A percentile compares a stretch with the other conserved stretches of the same genome.
Evolutionary conservation across 2,329 filamentous ascomycete species (phyloP).

Genomic region (Corinectria fuckeliana): DNA sequence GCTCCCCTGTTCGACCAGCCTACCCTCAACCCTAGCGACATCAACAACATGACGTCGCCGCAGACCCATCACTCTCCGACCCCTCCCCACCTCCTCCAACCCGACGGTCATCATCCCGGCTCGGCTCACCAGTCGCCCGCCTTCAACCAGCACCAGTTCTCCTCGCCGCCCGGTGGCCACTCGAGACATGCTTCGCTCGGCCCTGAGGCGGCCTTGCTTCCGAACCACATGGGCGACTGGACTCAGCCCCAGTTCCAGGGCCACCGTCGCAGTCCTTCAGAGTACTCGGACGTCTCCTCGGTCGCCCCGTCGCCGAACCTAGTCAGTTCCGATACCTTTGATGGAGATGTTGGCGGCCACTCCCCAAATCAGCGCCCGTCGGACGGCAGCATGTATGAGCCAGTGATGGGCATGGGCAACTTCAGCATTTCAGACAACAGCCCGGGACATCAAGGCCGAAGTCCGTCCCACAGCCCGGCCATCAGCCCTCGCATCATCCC

Average conservation of each 20-base stretch:
- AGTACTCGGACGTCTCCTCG: constrained; percentile 89
- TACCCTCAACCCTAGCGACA: constrained; percentile 53
- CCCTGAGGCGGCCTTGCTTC: constrained; percentile 63
- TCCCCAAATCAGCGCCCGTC: constrained; percentile 82
- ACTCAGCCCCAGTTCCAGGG: constrained; percentile 70
- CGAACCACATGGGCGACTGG: constrained; percentile 61
- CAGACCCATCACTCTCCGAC: constrained; percentile 64
- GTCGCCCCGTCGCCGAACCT: constrained; percentile 85
- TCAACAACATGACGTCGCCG: constrained; percentile 61
- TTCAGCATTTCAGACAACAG: constrained; percentile 83
- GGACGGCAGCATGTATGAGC: constrained; percentile 76
- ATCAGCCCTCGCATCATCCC: constrained; percentile 68
- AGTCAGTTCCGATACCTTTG: constrained; percentile 78
- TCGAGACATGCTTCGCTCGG: constrained; percentile 64
- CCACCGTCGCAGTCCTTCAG: constrained; percentile 88
- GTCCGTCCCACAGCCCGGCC: constrained; percentile 77
- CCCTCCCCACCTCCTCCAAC: constrained; percentile 61
- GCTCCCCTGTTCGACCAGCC: constrained; percentile 64
- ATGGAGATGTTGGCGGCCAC: constrained; percentile 71
- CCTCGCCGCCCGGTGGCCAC: constrained; percentile 55
- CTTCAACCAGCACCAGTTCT: constrained; percentile 63
- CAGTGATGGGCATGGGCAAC: constrained; percentile 76
- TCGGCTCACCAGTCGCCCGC: constrained; percentile 64
- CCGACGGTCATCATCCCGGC: constrained; percentile 53
- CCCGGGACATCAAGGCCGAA: constrained; percentile 73